These are phyloP conservation scores for Chalciporus sphaerocephalus DNA, from an alignment of 768 basidiomycete species.

Conservation along the genomic window DNA sequence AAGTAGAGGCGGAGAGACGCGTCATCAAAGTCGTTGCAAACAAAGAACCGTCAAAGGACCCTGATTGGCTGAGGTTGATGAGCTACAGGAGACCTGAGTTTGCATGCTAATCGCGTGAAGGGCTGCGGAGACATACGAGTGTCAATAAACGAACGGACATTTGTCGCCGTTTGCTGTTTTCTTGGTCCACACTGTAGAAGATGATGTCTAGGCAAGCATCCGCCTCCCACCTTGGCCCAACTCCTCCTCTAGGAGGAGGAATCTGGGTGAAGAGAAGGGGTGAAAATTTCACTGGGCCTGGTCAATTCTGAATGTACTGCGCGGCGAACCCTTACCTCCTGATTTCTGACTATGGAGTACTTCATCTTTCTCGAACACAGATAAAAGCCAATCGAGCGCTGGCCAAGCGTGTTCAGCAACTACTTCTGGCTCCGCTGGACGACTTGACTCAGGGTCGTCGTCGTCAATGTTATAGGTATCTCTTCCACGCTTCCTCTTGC, in stretches of 20 bases:
- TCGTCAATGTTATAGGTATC: slow-evolving; percentile 24
- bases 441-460: slow-evolving; percentile 19
- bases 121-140: slow-evolving; percentile 21
- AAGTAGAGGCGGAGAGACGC: slow-evolving; percentile 30
- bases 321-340: slow-evolving; percentile 19
- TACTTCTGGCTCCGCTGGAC: slow-evolving; percentile 20
- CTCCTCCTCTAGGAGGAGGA: slow-evolving; percentile 46
- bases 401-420: slow-evolving; percentile 68
- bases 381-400: slow-evolving; percentile 63
- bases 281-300: slow-evolving; percentile 40
- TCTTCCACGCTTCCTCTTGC: slow-evolving; percentile 33
- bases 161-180: slow-evolving; percentile 25
- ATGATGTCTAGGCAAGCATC: slow-evolving; percentile 47
- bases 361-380: slow-evolving; percentile 68
- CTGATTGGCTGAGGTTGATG: slow-evolving; percentile 38
- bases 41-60: slow-evolving; percentile 34
- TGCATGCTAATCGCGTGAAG: neutral
- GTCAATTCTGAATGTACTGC: slow-evolving; percentile 9
- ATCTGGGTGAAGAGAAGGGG: slow-evolving; percentile 56
- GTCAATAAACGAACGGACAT: slow-evolving; percentile 35
- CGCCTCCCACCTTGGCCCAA: slow-evolving; percentile 52
- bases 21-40: slow-evolving; percentile 36
- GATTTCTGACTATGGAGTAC: slow-evolving; percentile 27
- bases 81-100: slow-evolving; percentile 28
- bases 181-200: slow-evolving; percentile 35